Evolutionary conservation across 192 early-diverging fungal genomes (phyloP).

Genomic region (Dispira simplex): DNA sequence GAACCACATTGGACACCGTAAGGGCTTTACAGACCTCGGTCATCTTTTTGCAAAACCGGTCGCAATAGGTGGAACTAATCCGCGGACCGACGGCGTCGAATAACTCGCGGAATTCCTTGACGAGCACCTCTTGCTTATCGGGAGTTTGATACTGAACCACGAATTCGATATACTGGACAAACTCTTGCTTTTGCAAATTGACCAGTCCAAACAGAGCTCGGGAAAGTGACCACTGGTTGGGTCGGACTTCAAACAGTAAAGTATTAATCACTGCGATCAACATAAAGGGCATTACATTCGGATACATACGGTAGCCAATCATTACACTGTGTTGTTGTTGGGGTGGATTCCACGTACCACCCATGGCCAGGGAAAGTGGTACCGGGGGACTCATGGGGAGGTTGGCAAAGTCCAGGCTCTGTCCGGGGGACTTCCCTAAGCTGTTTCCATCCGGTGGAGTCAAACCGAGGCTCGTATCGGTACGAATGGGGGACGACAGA

Average conservation of each 20-base stretch:
- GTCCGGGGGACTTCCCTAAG: too few relatives aligned
- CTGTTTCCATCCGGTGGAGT: neutral
- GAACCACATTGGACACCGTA: conserved; percentile 15
- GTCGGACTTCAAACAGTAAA: conserved; percentile 63
- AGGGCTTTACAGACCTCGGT: conserved; percentile 31
- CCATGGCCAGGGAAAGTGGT: conserved; percentile 7
- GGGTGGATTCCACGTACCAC: neutral
- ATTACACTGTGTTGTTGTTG: conserved; percentile 15
- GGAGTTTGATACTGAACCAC: conserved; percentile 36
- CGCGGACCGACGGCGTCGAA: conserved; percentile 46
- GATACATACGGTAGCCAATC: conserved; percentile 31
- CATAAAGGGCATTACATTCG: conserved; percentile 45
- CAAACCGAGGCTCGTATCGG: neutral
- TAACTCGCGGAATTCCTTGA: conserved; percentile 19
- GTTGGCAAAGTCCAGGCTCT: neutral
- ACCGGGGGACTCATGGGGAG: conserved; percentile 14
- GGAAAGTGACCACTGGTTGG: conserved; percentile 71
- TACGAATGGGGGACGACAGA: conserved; percentile 16
- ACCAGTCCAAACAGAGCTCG: conserved; percentile 67
- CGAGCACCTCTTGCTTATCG: conserved; percentile 29
- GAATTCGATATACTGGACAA: conserved; percentile 32
- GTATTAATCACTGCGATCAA: conserved; percentile 52
- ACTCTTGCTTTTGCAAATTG: conserved; percentile 51
- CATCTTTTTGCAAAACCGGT: conserved; percentile 52
- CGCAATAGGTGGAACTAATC: conserved; percentile 33